These are phyloP conservation scores for Trifolium pratense DNA, from an alignment of 306 rosid species.

Conservation along the genomic window DNA sequence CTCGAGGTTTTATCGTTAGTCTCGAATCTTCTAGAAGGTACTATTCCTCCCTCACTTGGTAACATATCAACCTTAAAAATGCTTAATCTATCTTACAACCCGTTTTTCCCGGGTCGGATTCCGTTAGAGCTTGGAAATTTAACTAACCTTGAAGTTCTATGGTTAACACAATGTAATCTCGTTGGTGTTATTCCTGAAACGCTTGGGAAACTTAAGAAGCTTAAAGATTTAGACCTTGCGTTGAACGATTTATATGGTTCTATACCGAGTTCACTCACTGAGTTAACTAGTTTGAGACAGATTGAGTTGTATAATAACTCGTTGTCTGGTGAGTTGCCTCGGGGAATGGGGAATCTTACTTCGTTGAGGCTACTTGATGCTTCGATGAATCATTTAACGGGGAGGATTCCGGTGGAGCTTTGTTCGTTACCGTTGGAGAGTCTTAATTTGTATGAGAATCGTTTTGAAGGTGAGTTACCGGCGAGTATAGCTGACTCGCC, in stretches of 20 bases:
- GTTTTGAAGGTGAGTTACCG: slow-evolving; percentile 75
- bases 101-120: slow-evolving; percentile 74
- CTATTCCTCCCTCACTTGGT: slow-evolving; percentile 64
- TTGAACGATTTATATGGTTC: slow-evolving; percentile 65
- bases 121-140: slow-evolving; percentile 77
- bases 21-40: slow-evolving; percentile 63
- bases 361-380: slow-evolving; percentile 67
- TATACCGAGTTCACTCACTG: slow-evolving; percentile 67
- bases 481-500: slow-evolving; percentile 68
- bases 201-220: slow-evolving; percentile 58
- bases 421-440: slow-evolving; percentile 69
- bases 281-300: slow-evolving; percentile 59
- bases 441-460: slow-evolving; percentile 77
- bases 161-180: slow-evolving; percentile 75
- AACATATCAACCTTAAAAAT: slow-evolving; percentile 62
- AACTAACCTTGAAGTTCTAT: slow-evolving; percentile 67
- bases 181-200: slow-evolving; percentile 73
- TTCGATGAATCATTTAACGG: slow-evolving; percentile 77
- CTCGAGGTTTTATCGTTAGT: slow-evolving; percentile 75
- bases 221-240: slow-evolving; percentile 73
- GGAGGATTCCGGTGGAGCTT: slow-evolving; percentile 72
- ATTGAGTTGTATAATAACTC: slow-evolving; percentile 86
- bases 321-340: slow-evolving; percentile 71
- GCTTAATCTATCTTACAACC: slow-evolving; percentile 90
- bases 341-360: slow-evolving; percentile 65